Base-by-base conservation (phyloP, 2,329 filamentous ascomycete species). In the Beauveria scarabaeidicola region DNA sequence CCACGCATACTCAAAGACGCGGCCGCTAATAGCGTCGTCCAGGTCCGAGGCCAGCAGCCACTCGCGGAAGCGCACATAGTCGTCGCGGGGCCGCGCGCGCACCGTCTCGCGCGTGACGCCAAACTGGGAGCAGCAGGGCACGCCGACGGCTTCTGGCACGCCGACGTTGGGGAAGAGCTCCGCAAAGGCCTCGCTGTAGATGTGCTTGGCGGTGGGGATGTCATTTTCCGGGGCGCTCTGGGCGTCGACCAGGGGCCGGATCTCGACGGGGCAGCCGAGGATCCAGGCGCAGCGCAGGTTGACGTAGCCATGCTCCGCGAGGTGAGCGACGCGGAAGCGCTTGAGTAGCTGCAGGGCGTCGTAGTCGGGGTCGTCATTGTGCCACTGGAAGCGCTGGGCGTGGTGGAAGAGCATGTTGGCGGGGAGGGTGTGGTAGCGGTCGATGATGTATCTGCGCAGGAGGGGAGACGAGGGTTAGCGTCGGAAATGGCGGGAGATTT, bases 51-150 rank as follows among this genome's bases (percentile, higher is more conserved):
- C 74, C n/a, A 85, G 66, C 44, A 87, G 63, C 85, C 85, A 88
- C 50, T 84, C 72, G 5, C 83, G 75, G 67, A 80, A 82, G 43
- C 75, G 76, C 17, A 81, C 66, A 63, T 87, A 88, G 61, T 83
- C 81, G 10, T 74, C 73, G 48, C 70, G 69, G 3, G 81, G 75
- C 38, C 82, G 73, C 50, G 71, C 68, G 8, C 67, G 74, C 32
- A 87, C 75, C 50, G 77, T 77, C 7, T 81, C 76, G 8, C 77
- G 73, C 3, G 81, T 81, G 7, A 87, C 79, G 0, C 81, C 85
- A 62, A 88, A 88, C 69, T 88, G 85, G 19, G 83, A 82, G 69
- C 84, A 87, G 67, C 84, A 87, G n/a, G 82, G 76, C 5, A 80
- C 78, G 2, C 77, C 82, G 9, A 86, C 75, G 11, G 76, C 66